phyloP scores from a whole-genome alignment of 2,329 filamentous ascomycete species.

The Cladosporium austrohemisphaericum region DNA sequence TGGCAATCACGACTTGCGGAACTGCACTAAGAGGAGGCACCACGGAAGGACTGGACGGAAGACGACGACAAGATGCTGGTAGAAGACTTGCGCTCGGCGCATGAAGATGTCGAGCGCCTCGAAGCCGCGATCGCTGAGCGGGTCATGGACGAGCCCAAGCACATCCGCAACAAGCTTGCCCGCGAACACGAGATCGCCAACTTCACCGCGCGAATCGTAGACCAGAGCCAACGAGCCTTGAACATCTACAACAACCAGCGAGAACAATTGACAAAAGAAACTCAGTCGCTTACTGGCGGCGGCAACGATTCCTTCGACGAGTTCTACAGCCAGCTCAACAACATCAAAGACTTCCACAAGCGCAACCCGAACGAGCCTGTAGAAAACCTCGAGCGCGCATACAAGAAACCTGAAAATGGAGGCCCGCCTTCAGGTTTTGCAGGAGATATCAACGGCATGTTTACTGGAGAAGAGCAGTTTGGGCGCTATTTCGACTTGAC shows the following conservation, averaged over 20 bases:
- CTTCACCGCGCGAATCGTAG: constrained; percentile 81
- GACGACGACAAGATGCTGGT: constrained; percentile 59
- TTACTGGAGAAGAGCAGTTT: constrained; percentile 91
- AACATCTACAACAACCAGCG: constrained; percentile 80
- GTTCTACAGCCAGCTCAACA: constrained; percentile 80
- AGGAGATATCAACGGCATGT: constrained; percentile 78
- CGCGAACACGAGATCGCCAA: constrained; percentile 88
- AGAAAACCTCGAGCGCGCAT: constrained; percentile 90
- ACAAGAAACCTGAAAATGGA: constrained; percentile 67
- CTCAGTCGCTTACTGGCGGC: constrained; percentile 73
- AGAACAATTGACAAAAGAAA: constrained; percentile 69
- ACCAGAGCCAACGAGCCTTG: constrained; percentile 75
- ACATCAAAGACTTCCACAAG: constrained; percentile 82
- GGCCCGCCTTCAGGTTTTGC: constrained; percentile 40
- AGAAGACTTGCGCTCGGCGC: constrained; percentile 89
- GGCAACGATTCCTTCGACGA: constrained; percentile 78
- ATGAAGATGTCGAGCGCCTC: constrained; percentile 93
- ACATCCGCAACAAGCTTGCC: constrained; percentile 82
- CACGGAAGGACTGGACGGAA: neutral
- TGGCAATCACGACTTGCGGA: neutral
- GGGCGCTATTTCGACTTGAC: constrained; percentile 91
- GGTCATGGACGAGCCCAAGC: constrained; percentile 80
- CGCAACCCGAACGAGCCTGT: constrained; percentile 91
- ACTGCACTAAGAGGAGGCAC: neutral
- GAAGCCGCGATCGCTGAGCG: constrained; percentile 92